Conservation (phyloP, 2,329 filamentous ascomycete species). For the Sporothrix brasiliensis region DNA sequence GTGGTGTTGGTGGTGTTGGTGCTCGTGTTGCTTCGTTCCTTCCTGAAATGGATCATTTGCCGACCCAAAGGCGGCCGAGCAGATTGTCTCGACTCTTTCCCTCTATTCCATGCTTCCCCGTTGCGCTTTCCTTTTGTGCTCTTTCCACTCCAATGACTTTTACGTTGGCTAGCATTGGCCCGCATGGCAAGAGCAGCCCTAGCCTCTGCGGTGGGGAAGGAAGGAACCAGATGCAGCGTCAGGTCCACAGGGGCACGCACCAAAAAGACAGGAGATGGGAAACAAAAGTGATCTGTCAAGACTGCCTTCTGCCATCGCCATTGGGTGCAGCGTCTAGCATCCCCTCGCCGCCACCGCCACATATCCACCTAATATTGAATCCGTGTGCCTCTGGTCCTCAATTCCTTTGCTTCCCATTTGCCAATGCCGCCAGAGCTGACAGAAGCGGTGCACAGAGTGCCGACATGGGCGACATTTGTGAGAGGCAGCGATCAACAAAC, state of each 20-base stretch:
- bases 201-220: not conserved
- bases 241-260: not conserved
- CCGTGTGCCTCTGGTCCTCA: not conserved
- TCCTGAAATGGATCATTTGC: constrained; percentile 28
- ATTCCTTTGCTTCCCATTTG: constrained; percentile 27
- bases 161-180: constrained; percentile 3
- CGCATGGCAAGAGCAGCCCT: constrained; percentile 4
- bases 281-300: constrained; percentile 27
- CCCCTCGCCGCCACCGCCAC: not conserved
- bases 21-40: constrained; percentile 28
- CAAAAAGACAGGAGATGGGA: not conserved
- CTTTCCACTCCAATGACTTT: not conserved
- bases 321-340: not conserved
- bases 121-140: not conserved
- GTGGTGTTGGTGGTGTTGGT: constrained; percentile 2
- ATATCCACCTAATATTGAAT: not conserved
- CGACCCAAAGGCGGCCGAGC: constrained; percentile 14
- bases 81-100: constrained; percentile 11
- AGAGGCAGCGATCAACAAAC: constrained; percentile 13
- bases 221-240: constrained; percentile 2
- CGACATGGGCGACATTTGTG: not conserved
- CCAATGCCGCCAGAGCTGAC: constrained; percentile 15
- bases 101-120: not conserved
- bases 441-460: not conserved
- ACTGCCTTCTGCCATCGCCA: not conserved